phyloP scores from a whole-genome alignment of 257 asterid species.

The Cynanchum wilfordii region DNA sequence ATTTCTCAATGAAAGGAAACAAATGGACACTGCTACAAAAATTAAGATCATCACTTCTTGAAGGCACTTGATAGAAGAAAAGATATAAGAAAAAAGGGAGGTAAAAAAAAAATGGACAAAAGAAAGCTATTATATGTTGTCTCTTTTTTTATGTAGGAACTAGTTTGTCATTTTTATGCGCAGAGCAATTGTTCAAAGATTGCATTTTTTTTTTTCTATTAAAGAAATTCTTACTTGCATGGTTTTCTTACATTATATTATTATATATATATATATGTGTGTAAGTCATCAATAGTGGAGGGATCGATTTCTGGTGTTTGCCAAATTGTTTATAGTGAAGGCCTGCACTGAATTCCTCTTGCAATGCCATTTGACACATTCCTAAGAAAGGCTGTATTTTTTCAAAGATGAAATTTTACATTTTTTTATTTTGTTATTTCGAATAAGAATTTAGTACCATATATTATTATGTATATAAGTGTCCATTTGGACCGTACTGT shows the following conservation, averaged over 20 bases:
- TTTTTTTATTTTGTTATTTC: no score
- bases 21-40: not conserved
- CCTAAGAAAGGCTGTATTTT: not conserved
- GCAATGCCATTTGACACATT: slow-evolving; percentile 61
- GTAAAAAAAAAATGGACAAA: no score
- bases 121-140: not conserved
- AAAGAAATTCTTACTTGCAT: not conserved
- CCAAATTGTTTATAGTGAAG: slow-evolving; percentile 14
- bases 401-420: no score
- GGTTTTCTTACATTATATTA: not conserved
- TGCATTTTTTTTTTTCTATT: not conserved
- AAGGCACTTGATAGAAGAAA: not conserved
- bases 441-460: no score
- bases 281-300: not conserved
- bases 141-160: not conserved
- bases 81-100: no score
- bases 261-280: not conserved
- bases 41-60: not conserved
- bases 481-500: no score
- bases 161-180: not conserved
- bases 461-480: no score
- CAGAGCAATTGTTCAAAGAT: not conserved
- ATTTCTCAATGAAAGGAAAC: not conserved
- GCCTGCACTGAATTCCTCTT: slow-evolving; percentile 46
- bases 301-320: not conserved